Base-by-base conservation (phyloP, 2,329 filamentous ascomycete species). In the Mycocentrospora acerina region DNA sequence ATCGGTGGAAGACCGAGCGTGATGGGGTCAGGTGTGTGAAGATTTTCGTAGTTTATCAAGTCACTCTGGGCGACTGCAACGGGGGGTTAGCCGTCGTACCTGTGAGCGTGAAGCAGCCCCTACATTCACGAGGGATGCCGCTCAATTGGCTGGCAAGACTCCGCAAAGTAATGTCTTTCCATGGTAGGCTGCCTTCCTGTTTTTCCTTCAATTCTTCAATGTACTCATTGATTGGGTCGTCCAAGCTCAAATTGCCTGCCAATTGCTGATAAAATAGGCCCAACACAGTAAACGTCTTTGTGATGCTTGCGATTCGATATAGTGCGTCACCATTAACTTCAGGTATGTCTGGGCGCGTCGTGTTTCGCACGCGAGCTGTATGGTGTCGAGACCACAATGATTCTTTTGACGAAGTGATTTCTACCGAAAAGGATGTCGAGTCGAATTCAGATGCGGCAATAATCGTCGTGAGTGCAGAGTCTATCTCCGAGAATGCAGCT, bases 111-210 rank as follows among this genome's bases (percentile, higher is more conserved):
- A 37, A 45, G 15, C 56, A 58, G 6, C 17, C 30, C 52, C 25
- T 59, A 57, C 66, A 68, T 29, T 72, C 69, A 24, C 69, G 57
- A 10, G 69, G 69, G 22, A 72, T 62, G 18, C 70, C 70, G 36
- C 63, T 62, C 16, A 72, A 46, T 35, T 73, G 71, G 45, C 68
- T 69, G 1, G 70, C 68, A n/a, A 73, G 48, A 29, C 53, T 63
- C 7, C 70, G 60, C 35, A 73, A 47, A 1, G 70, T 72, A 34
- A 72, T 71, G 33, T 71, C 64, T 18, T 69, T 65, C 67, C 68
- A 73, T 3, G 59, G 59, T 24, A 67, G 51, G 2, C 46, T 61
- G 2, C 61, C 62, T 2, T 55, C 43, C 26, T 63, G 57, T 17
- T 55, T 41, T 4, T 53, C 57, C 14, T 44, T 49, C 27, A 69